Conservation (phyloP, 768 basidiomycete genomes). For the Tricholoma matsutake region DNA sequence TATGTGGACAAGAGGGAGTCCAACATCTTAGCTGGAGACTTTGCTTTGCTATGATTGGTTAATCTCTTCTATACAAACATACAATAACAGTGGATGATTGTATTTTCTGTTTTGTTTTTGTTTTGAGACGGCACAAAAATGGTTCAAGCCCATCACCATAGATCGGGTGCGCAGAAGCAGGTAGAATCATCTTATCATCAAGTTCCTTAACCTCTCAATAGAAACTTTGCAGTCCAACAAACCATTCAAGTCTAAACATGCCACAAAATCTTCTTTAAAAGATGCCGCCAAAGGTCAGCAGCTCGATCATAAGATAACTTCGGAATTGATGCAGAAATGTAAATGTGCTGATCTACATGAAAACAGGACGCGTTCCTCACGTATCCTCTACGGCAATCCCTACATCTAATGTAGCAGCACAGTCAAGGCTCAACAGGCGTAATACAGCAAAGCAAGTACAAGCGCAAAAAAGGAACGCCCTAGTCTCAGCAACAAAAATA, state of each 20-base stretch:
- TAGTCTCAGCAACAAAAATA: constrained; percentile 71
- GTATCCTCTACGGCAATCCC: constrained; percentile 51
- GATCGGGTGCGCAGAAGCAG: constrained; percentile 84
- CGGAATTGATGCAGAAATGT: background rate
- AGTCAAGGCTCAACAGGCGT: constrained; percentile 73
- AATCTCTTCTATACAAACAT: background rate
- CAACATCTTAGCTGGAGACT: background rate
- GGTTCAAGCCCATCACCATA: constrained; percentile 59
- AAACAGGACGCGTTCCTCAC: constrained; percentile 54
- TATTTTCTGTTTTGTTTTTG: background rate
- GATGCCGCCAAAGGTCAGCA: constrained; percentile 76
- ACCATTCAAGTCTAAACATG: constrained; percentile 86
- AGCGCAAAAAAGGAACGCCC: constrained; percentile 60
- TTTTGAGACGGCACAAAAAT: constrained; percentile 21
- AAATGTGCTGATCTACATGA: background rate
- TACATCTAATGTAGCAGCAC: constrained; percentile 51
- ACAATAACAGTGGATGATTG: background rate
- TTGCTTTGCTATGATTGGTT: background rate
- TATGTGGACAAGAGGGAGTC: background rate
- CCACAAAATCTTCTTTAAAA: constrained; percentile 80
- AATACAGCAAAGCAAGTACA: constrained; percentile 87
- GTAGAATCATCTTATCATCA: constrained; percentile 27
- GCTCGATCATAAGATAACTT: background rate
- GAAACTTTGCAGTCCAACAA: constrained; percentile 72
- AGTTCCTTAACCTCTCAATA: background rate